Base-by-base conservation (phyloP, 2,329 filamentous ascomycete species). In the Xylaria sp. region DNA sequence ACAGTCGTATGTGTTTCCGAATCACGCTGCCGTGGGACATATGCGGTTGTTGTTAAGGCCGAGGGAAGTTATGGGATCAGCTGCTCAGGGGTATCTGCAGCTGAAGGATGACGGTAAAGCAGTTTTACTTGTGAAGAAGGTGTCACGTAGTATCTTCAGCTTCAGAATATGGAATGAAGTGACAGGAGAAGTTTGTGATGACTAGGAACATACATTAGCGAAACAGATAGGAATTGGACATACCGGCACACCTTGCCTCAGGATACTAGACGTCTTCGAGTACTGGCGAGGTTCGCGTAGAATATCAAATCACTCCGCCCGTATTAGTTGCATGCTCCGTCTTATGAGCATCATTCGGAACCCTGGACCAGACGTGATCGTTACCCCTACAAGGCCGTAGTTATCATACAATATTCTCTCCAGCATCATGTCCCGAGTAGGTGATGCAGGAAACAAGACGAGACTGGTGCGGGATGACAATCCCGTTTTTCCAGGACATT, bases 291-390 rank as follows among this genome's bases (percentile, higher is more conserved):
- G 39, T 52, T 25, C 37, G 25, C 20, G 18, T 39, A 9, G 13
- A 10, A n/a, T 57, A 15, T 34, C 23, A 48, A 44, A 18, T 39
- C 50, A 56, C 37, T 56, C 31, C 1, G 15, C 56, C 64, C 50
- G 51, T 61, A 23, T 60, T 6, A 39, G 39, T 56, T 50, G 57
- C 57, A 18, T 56, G 25, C 44, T 20, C 23, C 54, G 7, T 23
- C 7, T 52, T 15, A 34, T 15, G 15, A 23, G 31, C n/a, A 56
- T 41, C n/a, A 23, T 13, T 2, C 2, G 15, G 34, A 37, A 5
- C 25, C 51, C 9, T 7, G 48, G 23, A n/a, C 18, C 18, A 13
- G 20, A 13, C 15, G 12, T 46, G 46, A 31, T 59, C 28, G 4
- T 31, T 34, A 13, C 13, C 25, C 46, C 31, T n/a, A 57, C 51